A percentile compares a stretch with the other conserved stretches of the same genome.
Conservation (phyloP, 805 yeast species). For the Zygosaccharomyces bisporus region DNA sequence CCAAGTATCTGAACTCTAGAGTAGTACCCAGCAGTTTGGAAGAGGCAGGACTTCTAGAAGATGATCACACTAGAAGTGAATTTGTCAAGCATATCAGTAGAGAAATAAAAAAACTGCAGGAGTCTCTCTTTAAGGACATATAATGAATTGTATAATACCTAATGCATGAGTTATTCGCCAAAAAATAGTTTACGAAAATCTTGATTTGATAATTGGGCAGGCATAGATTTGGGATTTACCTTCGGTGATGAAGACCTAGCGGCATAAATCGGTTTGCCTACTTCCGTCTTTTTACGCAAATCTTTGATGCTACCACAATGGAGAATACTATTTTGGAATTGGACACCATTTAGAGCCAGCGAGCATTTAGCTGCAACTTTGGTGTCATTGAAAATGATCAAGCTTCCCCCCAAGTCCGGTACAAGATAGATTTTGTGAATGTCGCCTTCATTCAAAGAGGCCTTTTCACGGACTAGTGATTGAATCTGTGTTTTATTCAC, state of each 20-base stretch:
- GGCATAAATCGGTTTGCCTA: too few species aligned
- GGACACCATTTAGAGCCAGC: slow-evolving; percentile 40
- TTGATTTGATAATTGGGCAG: slow-evolving; percentile 34
- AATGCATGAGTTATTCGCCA: slow-evolving; percentile 16
- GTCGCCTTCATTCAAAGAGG: slow-evolving; percentile 11
- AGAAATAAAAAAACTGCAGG: slow-evolving; percentile 53
- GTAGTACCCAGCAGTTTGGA: slow-evolving; percentile 60
- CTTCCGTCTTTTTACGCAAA: slow-evolving; percentile 18
- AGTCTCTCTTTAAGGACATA: slow-evolving; percentile 33
- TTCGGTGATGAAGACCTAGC: not conserved
- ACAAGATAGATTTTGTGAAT: slow-evolving; percentile 44
- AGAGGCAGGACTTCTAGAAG: slow-evolving; percentile 56
- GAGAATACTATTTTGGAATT: slow-evolving; percentile 37
- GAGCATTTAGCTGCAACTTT: slow-evolving; percentile 51
- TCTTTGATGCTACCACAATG: slow-evolving; percentile 37
- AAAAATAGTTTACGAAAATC: slow-evolving; percentile 40
- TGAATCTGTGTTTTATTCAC: slow-evolving; percentile 23
- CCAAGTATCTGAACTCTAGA: slow-evolving; percentile 72
- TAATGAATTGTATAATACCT: slow-evolving; percentile 5
- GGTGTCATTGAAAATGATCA: slow-evolving; percentile 44
- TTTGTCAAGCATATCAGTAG: slow-evolving; percentile 47
- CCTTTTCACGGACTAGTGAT: slow-evolving; percentile 15
- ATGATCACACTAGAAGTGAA: slow-evolving; percentile 40
- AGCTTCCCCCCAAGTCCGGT: slow-evolving; percentile 46
- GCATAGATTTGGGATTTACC: not conserved